Base-by-base conservation (phyloP, 208 protist species). In the Porcisia deanei region DNA sequence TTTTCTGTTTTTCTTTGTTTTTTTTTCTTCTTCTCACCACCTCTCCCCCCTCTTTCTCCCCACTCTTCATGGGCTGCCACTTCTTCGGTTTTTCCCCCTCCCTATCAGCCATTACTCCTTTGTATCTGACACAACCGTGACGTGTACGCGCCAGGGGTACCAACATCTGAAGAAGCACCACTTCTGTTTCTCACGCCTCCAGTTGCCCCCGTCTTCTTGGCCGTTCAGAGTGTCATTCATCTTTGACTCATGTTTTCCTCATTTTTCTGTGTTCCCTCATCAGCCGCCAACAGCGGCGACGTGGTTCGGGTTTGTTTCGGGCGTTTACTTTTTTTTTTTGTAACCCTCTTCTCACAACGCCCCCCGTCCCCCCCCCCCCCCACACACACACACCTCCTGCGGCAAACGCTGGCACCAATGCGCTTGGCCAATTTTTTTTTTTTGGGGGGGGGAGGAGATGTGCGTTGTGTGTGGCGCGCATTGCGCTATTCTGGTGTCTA, bases 1-100 rank as follows among this genome's bases (percentile, higher is more conserved):
- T 39, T 43, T 76, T 69, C 30, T 67, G 37, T 65, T 59, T 59
- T 59, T 59, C 14, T 45, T 61, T 49, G 55, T 67, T 68, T 67
- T 66, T 7, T 54, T 20, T 53, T 53, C 6, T 68, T 8, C 3
- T 37, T 58, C 20, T 22, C 47, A 2, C 12, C 7, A 3, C 2
- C 49, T 58, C 25, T 9, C 47, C 34, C 58, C 68, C 14, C 25
- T 6, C 12, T n/a, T 16, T n/a, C 5, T 65, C 14, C 34, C 16
- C 47, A 3, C 9, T 37, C 18, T 39, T 7, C 63, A 49, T 12
- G 63, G 4, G 9, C 20, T 43, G 22, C 0, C 30, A 30, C 30
- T 30, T 30, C 30, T 30, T 30, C 30, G 30, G 30, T 30, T 30
- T 30, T 30, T 30, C 30, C 30, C 30, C 30, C 30, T 30, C 30